Conservation (phyloP, 148 eudicot genomes). For the Diospyros kaki region DNA sequence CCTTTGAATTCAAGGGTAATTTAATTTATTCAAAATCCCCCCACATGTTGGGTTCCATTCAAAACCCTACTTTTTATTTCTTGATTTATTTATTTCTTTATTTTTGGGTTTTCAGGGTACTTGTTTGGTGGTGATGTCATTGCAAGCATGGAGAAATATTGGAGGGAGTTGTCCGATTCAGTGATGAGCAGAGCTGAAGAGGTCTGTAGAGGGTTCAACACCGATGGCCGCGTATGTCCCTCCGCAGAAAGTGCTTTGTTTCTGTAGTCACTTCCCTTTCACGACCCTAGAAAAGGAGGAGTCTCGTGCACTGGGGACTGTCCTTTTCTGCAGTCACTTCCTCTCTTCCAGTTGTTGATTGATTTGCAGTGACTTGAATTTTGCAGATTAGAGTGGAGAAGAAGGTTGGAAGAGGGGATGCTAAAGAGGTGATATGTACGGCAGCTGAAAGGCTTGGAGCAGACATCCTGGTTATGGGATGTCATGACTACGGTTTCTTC, state of each 20-base stretch:
- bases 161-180: conserved; percentile 52
- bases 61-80: too few relatives aligned
- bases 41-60: too few relatives aligned
- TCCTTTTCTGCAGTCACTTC: too few relatives aligned
- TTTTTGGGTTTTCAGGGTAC: conserved; percentile 25
- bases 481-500: conserved; percentile 84
- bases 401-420: conserved; percentile 73
- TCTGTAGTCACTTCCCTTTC: not conserved
- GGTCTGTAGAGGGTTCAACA: conserved; percentile 39
- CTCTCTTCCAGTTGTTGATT: too few relatives aligned
- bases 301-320: too few relatives aligned
- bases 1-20: not conserved
- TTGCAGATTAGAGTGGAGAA: conserved; percentile 61
- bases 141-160: conserved; percentile 53
- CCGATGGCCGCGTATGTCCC: conserved; percentile 11
- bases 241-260: not conserved
- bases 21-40: too few relatives aligned
- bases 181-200: conserved; percentile 72
- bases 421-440: conserved; percentile 64
- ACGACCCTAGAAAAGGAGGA: not conserved
- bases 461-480: conserved; percentile 76
- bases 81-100: too few relatives aligned
- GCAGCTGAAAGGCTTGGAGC: conserved; percentile 58
- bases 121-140: conserved; percentile 57
- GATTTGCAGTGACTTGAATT: not conserved